Percentiles rank a stretch among this genome's conserved stretches.
These are phyloP conservation scores for Pontederia paniculata DNA, from an alignment of 176 grass and related monocot species.

Conservation along the genomic window DNA sequence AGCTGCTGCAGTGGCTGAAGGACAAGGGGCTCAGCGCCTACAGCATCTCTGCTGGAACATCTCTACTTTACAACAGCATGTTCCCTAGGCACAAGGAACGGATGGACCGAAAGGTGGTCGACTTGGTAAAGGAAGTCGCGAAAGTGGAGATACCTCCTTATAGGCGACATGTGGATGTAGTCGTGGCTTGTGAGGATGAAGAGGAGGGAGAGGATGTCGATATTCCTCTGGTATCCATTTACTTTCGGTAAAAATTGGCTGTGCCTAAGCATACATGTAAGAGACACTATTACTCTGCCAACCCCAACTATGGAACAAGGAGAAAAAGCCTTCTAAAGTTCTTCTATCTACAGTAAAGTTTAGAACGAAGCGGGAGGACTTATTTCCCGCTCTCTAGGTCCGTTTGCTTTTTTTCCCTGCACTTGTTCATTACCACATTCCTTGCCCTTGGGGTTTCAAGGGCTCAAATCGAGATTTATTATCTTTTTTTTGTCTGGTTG, in stretches of 20 bases:
- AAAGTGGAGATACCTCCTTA: constrained; percentile 66
- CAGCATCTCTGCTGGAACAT: constrained; percentile 74
- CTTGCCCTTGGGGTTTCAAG: too few relatives aligned
- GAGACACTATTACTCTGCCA: too few relatives aligned
- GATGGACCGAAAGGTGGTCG: constrained; percentile 54
- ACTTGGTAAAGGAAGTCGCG: constrained; percentile 61
- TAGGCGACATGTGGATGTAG: constrained; percentile 53
- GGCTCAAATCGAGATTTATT: too few relatives aligned
- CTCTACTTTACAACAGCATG: constrained; percentile 88
- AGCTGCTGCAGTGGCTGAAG: constrained; percentile 70
- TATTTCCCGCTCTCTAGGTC: too few relatives aligned
- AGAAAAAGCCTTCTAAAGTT: too few relatives aligned
- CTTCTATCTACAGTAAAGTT: too few relatives aligned
- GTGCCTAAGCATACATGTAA: too few relatives aligned
- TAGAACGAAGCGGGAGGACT: too few relatives aligned
- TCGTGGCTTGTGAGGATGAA: constrained; percentile 75
- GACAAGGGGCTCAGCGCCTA: constrained; percentile 65
- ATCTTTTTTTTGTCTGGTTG: too few relatives aligned
- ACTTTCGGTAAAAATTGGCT: constrained; percentile 32
- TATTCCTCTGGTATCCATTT: constrained; percentile 65
- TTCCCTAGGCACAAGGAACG: constrained; percentile 82
- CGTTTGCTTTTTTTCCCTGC: too few relatives aligned
- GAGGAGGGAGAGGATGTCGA: constrained; percentile 72
- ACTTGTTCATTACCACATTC: too few relatives aligned
- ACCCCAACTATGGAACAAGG: too few relatives aligned